Base-by-base conservation (phyloP, 1,139 yeast species). In the Wickerhamomyces sp. region DNA sequence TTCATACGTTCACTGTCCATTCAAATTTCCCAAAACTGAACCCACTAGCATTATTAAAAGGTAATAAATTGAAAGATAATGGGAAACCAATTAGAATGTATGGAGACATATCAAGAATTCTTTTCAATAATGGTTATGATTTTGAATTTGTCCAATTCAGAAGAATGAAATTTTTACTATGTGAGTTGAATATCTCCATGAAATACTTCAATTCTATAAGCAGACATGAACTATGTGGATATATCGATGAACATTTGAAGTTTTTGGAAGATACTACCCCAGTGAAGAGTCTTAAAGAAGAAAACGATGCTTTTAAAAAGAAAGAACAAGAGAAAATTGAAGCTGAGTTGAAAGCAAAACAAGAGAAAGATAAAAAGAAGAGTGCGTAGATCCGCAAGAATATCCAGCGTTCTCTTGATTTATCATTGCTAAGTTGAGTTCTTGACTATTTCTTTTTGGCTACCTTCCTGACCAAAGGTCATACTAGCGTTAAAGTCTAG, bases 21-120 rank as follows among this genome's bases (percentile, higher is more conserved):
- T 78, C 85, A 42, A 81, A 82, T 59, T 78, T 67, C 64, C 84
- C 84, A 33, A 82, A 83, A 61, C 69, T 81, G 45, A 76, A 81
- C 54, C 87, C 88, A 6, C 72, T 76, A 72, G 63, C 62, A 27
- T 64, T 79, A 42, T 68, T 67, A 55, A 58, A 58, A 30, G 68
- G 69, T 7, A 65, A 70, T 2, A 72, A 69, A 48, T 68, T 77
- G 36, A 56, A 69, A 27, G 64, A 73, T 49, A 66, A 66, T 30
- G 79, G 76, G 10, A 55, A 71, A 14, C 63, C 77, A 46, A 54
- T 73, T 36, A 57, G 79, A 48, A 58, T 75, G 45, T 75, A 75
- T 50, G 77, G 78, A 1, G 70, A 72, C 30, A 72, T 73, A 29
- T 37, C 54, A 1, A 48, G 31, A 34, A 6, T 69, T 73, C 65